Evolutionary conservation across 1,139 yeast genomes (phyloP).

Genomic region (Wickerhamomyces sp.): DNA sequence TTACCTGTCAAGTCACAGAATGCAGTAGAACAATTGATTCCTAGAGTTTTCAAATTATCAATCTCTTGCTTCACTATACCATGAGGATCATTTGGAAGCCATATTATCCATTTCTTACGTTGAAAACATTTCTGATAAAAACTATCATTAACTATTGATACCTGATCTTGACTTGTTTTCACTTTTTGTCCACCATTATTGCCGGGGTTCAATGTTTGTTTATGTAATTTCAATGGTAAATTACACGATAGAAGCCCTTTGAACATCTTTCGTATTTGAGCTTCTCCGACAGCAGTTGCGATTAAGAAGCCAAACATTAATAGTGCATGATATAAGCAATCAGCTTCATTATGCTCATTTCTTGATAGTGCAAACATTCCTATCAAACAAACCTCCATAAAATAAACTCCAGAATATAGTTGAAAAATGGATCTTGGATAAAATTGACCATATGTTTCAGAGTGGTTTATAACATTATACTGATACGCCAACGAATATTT

Average conservation of each 20-base stretch:
- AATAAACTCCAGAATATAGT: constrained; percentile 72
- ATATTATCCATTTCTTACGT: constrained; percentile 23
- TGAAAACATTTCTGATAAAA: constrained; percentile 23
- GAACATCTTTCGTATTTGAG: constrained; percentile 31
- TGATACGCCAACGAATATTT: constrained; percentile 63
- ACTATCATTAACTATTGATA: constrained; percentile 12
- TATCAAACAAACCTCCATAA: constrained; percentile 69
- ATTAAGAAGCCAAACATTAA: constrained; percentile 42
- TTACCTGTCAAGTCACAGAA: constrained; percentile 22
- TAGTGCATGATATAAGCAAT: constrained; percentile 39
- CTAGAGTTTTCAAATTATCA: constrained; percentile 22
- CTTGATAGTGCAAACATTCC: constrained; percentile 67
- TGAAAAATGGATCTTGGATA: constrained; percentile 76
- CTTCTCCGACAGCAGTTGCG: constrained; percentile 36
- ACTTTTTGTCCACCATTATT: constrained; percentile 5
- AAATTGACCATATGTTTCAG: constrained; percentile 66
- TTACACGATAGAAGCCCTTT: constrained; percentile 18
- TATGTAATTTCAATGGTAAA: constrained; percentile 21
- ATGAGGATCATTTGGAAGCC: constrained; percentile 35
- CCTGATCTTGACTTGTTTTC: not conserved
- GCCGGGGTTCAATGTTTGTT: constrained; percentile 2
- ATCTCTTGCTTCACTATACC: constrained; percentile 28
- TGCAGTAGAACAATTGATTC: constrained; percentile 25
- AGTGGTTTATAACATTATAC: constrained; percentile 40
- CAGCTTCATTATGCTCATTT: constrained; percentile 35